These are phyloP conservation scores for Plasmodiophora brassicae DNA, from an alignment of 208 protist species.

Conservation along the genomic window DNA sequence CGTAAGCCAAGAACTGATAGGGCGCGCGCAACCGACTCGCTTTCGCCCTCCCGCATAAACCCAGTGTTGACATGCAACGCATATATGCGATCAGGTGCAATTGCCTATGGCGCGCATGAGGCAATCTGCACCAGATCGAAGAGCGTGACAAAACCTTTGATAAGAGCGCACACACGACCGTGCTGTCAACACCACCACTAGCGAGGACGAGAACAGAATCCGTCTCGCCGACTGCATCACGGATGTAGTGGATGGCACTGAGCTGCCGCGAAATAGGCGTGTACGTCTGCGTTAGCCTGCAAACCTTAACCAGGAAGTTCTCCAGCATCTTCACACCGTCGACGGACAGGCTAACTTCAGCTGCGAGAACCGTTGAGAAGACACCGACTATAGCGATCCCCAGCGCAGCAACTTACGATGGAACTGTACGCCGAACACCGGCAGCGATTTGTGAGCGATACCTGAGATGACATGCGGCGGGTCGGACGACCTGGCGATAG, in stretches of 20 bases:
- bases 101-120: too few species aligned
- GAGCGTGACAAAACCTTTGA: too few species aligned
- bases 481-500: not conserved
- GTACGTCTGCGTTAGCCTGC: constrained; percentile 52
- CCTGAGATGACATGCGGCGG: not conserved
- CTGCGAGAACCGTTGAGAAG: not conserved
- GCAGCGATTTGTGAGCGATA: constrained; percentile 10
- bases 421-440: constrained; percentile 18
- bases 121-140: too few species aligned
- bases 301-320: constrained; percentile 83
- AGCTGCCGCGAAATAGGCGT: constrained; percentile 78
- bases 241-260: constrained; percentile 77
- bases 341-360: constrained; percentile 80
- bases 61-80: constrained; percentile 95
- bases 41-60: constrained; percentile 89
- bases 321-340: constrained; percentile 80
- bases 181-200: constrained; percentile 94
- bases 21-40: constrained; percentile 60
- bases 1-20: constrained; percentile 68
- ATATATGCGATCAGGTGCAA: constrained; percentile 83
- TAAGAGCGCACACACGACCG: constrained; percentile 89
- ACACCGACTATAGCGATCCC: not conserved
- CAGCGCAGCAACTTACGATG: not conserved
- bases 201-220: constrained; percentile 85
- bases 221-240: constrained; percentile 55